Conservation (phyloP, 1,139 yeast species). For the Kurtzmaniella quercitrusa region DNA sequence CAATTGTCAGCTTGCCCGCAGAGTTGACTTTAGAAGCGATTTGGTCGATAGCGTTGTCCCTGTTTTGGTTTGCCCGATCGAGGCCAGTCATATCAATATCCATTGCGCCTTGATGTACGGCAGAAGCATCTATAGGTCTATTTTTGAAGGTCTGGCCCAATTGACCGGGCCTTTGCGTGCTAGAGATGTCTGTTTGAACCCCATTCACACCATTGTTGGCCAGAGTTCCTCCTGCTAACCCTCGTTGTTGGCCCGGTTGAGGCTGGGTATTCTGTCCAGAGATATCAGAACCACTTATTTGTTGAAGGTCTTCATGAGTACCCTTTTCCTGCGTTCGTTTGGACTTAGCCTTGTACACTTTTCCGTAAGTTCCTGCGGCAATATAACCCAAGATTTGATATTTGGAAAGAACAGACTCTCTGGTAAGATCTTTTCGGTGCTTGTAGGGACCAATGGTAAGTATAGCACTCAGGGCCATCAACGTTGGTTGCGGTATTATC, state of each 20-base stretch:
- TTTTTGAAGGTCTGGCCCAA: too few relatives aligned
- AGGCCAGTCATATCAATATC: background rate
- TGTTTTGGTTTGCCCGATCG: background rate
- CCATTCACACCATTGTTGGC: background rate
- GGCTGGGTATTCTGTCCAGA: background rate
- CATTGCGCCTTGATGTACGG: background rate
- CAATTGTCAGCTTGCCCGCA: slow-evolving; percentile 1
- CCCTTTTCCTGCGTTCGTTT: slow-evolving; percentile 14
- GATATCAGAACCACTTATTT: slow-evolving; percentile 1
- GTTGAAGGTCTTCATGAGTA: slow-evolving; percentile 8
- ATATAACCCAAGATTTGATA: slow-evolving; percentile 91
- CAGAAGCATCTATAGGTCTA: too few relatives aligned
- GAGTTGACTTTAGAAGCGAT: slow-evolving; percentile 3
- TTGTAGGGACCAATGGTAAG: slow-evolving; percentile 71
- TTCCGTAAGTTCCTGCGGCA: slow-evolving; percentile 98
- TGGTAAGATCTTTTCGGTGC: slow-evolving; percentile 62
- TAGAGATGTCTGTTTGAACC: background rate
- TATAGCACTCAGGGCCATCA: slow-evolving; percentile 67
- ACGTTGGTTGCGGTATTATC: slow-evolving; percentile 32
- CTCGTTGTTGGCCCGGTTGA: background rate
- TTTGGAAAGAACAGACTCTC: slow-evolving; percentile 71
- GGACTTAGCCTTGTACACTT: slow-evolving; percentile 84
- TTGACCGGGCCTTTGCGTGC: too few relatives aligned
- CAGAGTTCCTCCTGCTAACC: background rate
- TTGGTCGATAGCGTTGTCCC: background rate